Conservation (phyloP, 1,139 yeast species). For the Hansenula lynferdii region DNA sequence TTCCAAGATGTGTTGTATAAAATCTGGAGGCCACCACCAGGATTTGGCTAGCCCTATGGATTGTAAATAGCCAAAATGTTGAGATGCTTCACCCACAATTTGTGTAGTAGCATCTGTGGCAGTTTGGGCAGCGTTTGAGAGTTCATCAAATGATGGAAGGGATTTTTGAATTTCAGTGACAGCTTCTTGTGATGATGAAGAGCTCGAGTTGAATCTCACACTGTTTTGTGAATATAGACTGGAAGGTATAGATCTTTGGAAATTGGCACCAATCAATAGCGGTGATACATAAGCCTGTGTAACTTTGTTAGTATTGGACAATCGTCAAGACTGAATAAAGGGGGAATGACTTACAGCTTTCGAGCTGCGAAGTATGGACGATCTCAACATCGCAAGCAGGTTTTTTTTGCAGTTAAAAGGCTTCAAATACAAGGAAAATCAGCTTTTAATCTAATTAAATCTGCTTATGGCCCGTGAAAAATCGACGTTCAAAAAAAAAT, state of each 20-base stretch:
- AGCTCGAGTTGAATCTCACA: slow-evolving; percentile 19
- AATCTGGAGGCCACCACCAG: slow-evolving; percentile 79
- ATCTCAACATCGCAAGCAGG: slow-evolving; percentile 10
- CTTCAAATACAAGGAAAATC: too few species aligned
- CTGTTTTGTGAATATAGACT: slow-evolving; percentile 7
- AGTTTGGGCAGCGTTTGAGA: slow-evolving; percentile 17
- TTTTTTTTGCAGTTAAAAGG: background rate
- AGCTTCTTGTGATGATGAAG: slow-evolving; percentile 18
- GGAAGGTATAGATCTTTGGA: slow-evolving; percentile 9
- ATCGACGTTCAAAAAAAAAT: background rate
- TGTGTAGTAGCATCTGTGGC: slow-evolving; percentile 20
- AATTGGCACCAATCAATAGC: slow-evolving; percentile 9
- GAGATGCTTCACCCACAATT: slow-evolving; percentile 41
- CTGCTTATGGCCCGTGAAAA: background rate
- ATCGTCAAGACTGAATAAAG: background rate
- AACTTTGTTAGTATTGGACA: background rate
- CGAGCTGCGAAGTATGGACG: slow-evolving; percentile 11
- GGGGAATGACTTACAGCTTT: slow-evolving; percentile 6
- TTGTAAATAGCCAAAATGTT: slow-evolving; percentile 76
- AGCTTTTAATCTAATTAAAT: too few species aligned
- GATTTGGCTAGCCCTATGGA: slow-evolving; percentile 86
- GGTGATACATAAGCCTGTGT: slow-evolving; percentile 12
- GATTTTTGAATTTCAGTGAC: slow-evolving; percentile 30
- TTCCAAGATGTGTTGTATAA: slow-evolving; percentile 74
- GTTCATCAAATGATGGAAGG: slow-evolving; percentile 31